Evolutionary conservation across 1,284 basidiomycete genomes (phyloP), one percentile per base, ranked within the genome.

Genomic region (Apiotrichum montevideense): DNA sequence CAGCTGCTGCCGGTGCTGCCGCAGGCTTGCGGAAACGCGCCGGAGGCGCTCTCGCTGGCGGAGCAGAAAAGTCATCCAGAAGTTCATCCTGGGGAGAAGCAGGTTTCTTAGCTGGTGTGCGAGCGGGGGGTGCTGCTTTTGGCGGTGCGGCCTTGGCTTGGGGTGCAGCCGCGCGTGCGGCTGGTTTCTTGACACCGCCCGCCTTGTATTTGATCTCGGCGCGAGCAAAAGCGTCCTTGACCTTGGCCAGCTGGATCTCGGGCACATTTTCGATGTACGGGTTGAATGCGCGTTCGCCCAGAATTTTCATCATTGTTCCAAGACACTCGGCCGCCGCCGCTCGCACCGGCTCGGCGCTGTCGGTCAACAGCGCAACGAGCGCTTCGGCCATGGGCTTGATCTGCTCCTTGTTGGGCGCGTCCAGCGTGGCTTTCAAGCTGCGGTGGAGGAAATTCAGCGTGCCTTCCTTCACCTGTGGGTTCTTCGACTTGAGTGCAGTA

Each of bases 401-500:
- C 67, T 95, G 90, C 3, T 82, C 79, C 46, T 85, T 83, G 45
- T 82, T 81, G 0, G 91, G 84, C 14, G 75, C 69, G 13, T 82
- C 80, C 1, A 85, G 84, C 0, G 85, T 86, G 2, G 73, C 74
- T 1, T 84, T 79, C 46, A 99, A 82, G 69, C 86, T 90, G 47
- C 96, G 84, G 15, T 82, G 84, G 21, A 98, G 79, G 71, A 96
- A 98, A 68, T 89, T 90, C 63, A 97, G 79, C 0, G 93, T 87
- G 13, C 92, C 90, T 73, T 96, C 91, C 72, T 96, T 96, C 46
- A 98, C 90, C 73, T 96, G 91, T 1, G 96, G 96, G 71, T 98
- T 98, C 80, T 98, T 98, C 62, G 88, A 87, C 66, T 86, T 85
- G 32, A 93, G 77, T 0, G 87, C 84, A 3, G 85, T 81, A 34